Conservation (phyloP, 495 filamentous ascomycete genomes). For the Penicillium pancosmium region DNA sequence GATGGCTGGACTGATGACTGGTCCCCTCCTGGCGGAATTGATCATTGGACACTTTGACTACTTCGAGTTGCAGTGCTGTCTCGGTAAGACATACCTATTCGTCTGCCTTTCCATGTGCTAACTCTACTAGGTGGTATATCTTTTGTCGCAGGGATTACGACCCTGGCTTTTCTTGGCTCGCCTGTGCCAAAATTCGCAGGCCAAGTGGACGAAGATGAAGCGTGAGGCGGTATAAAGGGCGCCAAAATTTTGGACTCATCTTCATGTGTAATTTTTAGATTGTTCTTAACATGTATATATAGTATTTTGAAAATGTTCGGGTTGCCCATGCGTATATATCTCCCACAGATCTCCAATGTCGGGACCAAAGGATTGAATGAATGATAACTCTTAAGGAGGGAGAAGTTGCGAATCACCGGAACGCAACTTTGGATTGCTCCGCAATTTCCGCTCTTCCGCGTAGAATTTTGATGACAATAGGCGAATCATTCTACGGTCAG, state of each 20-base stretch:
- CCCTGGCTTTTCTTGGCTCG: slow-evolving; percentile 6
- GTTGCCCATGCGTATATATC: too few relatives aligned
- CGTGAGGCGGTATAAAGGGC: too few relatives aligned
- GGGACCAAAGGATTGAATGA: neutral
- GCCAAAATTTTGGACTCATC: too few relatives aligned
- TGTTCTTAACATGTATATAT: too few relatives aligned
- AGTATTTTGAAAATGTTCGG: too few relatives aligned
- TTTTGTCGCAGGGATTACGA: slow-evolving; percentile 1
- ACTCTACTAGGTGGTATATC: slow-evolving; percentile 9
- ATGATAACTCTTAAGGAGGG: neutral
- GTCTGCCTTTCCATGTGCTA: neutral
- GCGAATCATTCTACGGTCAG: slow-evolving; percentile 14
- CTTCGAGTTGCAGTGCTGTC: slow-evolving; percentile 32
- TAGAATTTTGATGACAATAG: slow-evolving; percentile 1
- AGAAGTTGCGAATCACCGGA: slow-evolving; percentile 2
- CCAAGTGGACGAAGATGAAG: neutral
- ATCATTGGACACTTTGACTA: slow-evolving; percentile 39
- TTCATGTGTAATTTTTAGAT: too few relatives aligned
- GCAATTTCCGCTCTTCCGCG: neutral
- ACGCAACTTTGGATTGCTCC: neutral
- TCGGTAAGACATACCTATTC: slow-evolving; percentile 26
- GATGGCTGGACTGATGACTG: slow-evolving; percentile 35
- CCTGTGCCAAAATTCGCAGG: neutral
- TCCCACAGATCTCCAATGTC: neutral
- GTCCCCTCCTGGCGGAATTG: slow-evolving; percentile 38